Conservation (phyloP, 495 filamentous ascomycete genomes). For the Neurospora africana region DNA sequence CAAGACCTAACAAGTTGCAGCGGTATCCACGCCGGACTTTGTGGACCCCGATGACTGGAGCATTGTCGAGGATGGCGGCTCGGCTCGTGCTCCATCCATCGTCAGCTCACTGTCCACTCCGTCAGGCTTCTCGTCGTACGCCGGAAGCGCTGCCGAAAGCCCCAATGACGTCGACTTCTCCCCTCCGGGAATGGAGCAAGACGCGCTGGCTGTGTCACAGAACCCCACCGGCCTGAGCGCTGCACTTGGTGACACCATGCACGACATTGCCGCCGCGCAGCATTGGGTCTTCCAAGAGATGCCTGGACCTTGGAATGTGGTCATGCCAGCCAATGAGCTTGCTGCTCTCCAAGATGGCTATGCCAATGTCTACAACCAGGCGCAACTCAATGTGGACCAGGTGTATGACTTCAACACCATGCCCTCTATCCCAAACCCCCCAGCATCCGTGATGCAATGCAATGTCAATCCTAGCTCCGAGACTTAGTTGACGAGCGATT, state of each 20-base stretch:
- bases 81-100: neutral
- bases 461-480: neutral
- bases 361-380: neutral
- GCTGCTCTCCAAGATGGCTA: neutral
- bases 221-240: neutral
- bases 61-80: neutral
- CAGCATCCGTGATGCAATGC: neutral
- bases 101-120: neutral
- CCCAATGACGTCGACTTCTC: neutral
- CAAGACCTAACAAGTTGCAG: neutral
- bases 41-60: neutral
- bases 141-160: neutral
- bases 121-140: neutral
- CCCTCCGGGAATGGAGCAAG: neutral
- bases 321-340: neutral
- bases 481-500: neutral
- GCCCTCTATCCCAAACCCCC: neutral
- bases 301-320: neutral
- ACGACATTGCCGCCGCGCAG: neutral
- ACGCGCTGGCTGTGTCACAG: neutral
- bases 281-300: neutral
- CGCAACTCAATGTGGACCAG: neutral
- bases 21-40: neutral
- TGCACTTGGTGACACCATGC: neutral
- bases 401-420: neutral